Evolutionary conservation across 1,284 basidiomycete species (phyloP).

Genomic region (Baeospora myosura): DNA sequence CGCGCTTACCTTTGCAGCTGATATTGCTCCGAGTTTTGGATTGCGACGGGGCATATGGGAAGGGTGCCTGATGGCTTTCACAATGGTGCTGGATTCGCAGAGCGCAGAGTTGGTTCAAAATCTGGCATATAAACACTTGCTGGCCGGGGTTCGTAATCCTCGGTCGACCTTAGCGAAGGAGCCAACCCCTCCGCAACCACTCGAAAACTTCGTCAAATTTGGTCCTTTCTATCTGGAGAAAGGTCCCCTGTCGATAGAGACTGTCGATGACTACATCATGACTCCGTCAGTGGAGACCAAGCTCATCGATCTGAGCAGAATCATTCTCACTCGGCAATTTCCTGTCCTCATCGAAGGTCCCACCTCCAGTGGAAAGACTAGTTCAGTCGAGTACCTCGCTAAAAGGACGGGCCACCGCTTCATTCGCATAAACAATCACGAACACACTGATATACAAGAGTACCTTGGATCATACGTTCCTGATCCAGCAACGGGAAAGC

Average conservation of each 20-base stretch:
- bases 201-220: slow-evolving; percentile 71
- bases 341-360: slow-evolving; percentile 98
- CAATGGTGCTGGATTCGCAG: slow-evolving; percentile 83
- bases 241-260: slow-evolving; percentile 62
- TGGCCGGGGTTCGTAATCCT: slow-evolving; percentile 78
- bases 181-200: slow-evolving; percentile 48
- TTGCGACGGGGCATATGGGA: slow-evolving; percentile 90
- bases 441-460: slow-evolving; percentile 99
- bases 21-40: slow-evolving; percentile 74
- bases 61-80: slow-evolving; percentile 96
- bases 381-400: slow-evolving; percentile 94
- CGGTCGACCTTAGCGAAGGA: slow-evolving; percentile 67
- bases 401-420: slow-evolving; percentile 91
- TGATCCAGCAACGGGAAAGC: slow-evolving; percentile 85
- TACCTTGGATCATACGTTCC: slow-evolving; percentile 97
- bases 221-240: slow-evolving; percentile 88
- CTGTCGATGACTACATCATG: slow-evolving; percentile 80
- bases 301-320: slow-evolving; percentile 86
- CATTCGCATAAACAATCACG: slow-evolving; percentile 99
- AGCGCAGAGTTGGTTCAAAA: slow-evolving; percentile 65
- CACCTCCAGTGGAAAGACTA: slow-evolving; percentile 96
- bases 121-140: slow-evolving; percentile 75
- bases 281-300: slow-evolving; percentile 97
- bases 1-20: slow-evolving; percentile 86
- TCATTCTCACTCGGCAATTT: slow-evolving; percentile 83